Evolutionary conservation across 208 protist genomes (phyloP), one percentile per base, ranked within the genome.

Genomic region (Zelonia costaricensis): DNA sequence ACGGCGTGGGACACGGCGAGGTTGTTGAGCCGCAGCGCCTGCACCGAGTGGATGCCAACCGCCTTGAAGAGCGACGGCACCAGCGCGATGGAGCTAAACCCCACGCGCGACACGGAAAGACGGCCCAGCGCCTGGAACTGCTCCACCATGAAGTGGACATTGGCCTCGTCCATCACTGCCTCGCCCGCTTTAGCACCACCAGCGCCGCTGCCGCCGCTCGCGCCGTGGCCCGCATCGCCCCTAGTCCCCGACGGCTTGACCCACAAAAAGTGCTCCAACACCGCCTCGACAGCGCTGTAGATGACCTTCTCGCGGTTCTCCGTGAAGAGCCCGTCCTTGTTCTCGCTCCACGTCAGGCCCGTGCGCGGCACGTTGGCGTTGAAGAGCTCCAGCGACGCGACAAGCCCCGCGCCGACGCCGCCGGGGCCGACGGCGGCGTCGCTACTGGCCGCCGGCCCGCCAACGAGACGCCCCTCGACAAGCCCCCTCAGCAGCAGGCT

Each of bases 251-350:
- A 64, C 45, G 48, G 71, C 46, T 58, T 74, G 27, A 70, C 71
- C 31, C 45, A 55, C 33, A 72, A 63, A 54, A 80, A 84, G 49
- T 86, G 75, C 13, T 80, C 43, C 46, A 97, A 66, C 6, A 96
- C 71, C 0, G 86, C 71, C 18, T 67, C 51, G 12, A 95, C 39
- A 0, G 91, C 91, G 35, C 63, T 80, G 52, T 78, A 86, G 42
- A 96, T 94, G 45, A 95, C 78, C 61, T 89, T 86, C 66, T 97
- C 88, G 0, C 93, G 73, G 63, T 98, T 98, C 57, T 97, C 92
- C 0, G 90, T 71, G 74, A 98, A 98, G 6, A 97, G 33, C 10
- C 86, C 77, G 43, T 97, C 95, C 47, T 71, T 75, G 67, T 95
- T 97, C 68, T 98, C 88, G 25, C 80, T 88, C 60, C 76, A 86